These are phyloP conservation scores for Colletotrichum gloeosporioides DNA, from an alignment of 2,329 filamentous ascomycete species.

Conservation along the genomic window DNA sequence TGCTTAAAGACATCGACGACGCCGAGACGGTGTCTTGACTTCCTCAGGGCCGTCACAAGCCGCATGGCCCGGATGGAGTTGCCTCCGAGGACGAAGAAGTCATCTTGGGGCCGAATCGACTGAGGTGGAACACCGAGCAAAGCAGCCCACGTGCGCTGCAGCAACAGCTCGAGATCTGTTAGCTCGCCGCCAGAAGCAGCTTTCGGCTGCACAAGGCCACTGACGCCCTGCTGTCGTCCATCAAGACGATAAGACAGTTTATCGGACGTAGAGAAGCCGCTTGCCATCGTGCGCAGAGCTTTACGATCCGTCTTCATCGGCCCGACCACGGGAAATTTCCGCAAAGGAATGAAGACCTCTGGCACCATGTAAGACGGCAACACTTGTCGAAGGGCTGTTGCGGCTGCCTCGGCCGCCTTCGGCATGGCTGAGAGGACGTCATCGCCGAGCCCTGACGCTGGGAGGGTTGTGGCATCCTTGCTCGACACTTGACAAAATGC, in stretches of 20 bases:
- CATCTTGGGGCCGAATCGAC: background rate
- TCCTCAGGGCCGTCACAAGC: background rate
- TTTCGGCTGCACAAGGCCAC: rapidly evolving
- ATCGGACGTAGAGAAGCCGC: background rate
- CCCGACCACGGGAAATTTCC: rapidly evolving
- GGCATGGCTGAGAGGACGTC: background rate
- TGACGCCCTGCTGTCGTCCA: background rate
- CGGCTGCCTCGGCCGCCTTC: background rate
- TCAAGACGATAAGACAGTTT: background rate
- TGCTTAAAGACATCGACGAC: background rate
- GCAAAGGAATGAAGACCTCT: background rate
- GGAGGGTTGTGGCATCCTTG: background rate
- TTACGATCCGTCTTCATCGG: background rate
- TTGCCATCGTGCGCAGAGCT: background rate
- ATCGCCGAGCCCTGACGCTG: background rate
- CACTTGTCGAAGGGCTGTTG: background rate
- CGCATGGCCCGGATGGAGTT: background rate
- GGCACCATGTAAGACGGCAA: background rate
- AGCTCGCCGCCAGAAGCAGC: background rate
- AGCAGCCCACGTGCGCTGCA: background rate
- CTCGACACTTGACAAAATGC: background rate
- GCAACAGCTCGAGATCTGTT: background rate
- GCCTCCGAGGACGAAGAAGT: background rate
- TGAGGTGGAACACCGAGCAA: background rate
- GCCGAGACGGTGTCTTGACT: background rate